Evolutionary conservation across 2,329 filamentous ascomycete species (phyloP).

Genomic region (Neofusicoccum laricinum): DNA sequence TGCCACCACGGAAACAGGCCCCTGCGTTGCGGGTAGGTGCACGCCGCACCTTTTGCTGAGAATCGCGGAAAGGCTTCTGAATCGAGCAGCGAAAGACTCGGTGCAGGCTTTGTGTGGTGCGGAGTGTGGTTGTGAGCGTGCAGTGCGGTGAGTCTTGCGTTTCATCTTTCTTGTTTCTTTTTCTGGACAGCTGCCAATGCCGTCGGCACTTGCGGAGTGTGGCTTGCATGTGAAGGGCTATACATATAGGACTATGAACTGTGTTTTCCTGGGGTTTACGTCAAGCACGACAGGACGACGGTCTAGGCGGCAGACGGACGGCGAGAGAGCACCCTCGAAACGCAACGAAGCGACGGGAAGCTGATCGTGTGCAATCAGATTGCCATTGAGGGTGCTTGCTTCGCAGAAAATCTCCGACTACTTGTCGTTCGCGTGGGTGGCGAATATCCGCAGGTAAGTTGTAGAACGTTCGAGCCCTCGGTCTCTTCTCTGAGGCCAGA

Average conservation of each 20-base stretch:
- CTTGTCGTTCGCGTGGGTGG: neutral
- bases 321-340: neutral
- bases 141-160: neutral
- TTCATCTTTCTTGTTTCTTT: neutral
- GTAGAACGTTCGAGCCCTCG: constrained; percentile 3
- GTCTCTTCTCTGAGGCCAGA: neutral
- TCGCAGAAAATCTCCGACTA: neutral
- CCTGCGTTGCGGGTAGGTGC: no score
- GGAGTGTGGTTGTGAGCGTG: neutral
- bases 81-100: no score
- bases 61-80: no score
- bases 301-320: no score
- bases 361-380: neutral
- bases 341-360: neutral
- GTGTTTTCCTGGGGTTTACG: no score
- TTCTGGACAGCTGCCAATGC: no score
- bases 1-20: no score
- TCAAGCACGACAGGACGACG: no score
- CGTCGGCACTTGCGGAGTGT: no score
- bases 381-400: neutral
- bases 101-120: neutral
- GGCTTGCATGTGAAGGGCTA: no score
- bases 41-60: no score
- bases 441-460: neutral
- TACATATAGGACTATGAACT: no score